These are phyloP conservation scores for Solanum hybrid DNA, from an alignment of 305 asterid genomes.

Conservation along the genomic window DNA sequence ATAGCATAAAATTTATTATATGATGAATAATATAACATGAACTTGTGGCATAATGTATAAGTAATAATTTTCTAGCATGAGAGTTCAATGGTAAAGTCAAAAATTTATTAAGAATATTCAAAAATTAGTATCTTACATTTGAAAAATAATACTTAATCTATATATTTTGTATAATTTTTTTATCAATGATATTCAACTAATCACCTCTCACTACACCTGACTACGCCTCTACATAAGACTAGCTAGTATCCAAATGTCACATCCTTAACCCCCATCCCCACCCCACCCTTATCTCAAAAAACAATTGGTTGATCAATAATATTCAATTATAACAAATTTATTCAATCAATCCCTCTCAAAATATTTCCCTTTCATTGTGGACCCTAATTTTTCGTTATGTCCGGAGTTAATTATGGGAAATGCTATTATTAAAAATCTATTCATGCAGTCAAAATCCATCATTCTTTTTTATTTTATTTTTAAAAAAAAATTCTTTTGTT, in stretches of 20 bases:
- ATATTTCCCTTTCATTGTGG: conserved; percentile 20
- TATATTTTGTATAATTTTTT: neutral
- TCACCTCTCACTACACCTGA: neutral
- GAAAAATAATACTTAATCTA: neutral
- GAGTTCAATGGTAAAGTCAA: neutral
- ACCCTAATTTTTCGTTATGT: conserved; percentile 34
- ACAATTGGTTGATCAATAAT: neutral
- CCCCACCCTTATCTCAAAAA: neutral
- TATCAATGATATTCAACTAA: neutral
- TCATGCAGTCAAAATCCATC: conserved; percentile 14
- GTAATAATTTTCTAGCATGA: neutral
- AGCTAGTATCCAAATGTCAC: neutral
- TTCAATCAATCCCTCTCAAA: conserved; percentile 44
- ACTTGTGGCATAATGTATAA: neutral
- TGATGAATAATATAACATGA: neutral
- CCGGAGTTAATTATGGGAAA: conserved; percentile 42
- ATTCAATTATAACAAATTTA: conserved; percentile 15
- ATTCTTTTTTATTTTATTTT: neutral
- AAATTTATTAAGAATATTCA: neutral
- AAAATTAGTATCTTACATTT: neutral
- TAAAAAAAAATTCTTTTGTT: neutral
- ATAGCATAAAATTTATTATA: neutral
- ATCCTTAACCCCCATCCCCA: neutral
- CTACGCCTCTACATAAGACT: neutral
- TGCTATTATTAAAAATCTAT: neutral